Evolutionary conservation across 768 basidiomycete genomes (phyloP).

Genomic region (Holtermanniella nyarrowii): DNA sequence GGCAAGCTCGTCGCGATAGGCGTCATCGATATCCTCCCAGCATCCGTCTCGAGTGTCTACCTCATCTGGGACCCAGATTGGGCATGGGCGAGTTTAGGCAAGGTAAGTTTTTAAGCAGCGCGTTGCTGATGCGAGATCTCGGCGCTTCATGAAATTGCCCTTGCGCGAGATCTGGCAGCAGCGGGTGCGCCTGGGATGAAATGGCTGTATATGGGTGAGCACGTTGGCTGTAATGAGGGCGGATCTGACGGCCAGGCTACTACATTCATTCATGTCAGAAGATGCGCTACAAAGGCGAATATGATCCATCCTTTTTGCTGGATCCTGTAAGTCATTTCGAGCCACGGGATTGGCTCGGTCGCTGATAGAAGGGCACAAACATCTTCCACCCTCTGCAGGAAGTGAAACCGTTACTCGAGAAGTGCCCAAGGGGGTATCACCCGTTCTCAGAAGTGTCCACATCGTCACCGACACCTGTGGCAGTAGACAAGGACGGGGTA

Average conservation of each 20-base stretch:
- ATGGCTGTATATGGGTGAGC: constrained; percentile 77
- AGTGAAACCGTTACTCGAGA: constrained; percentile 56
- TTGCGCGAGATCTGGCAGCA: constrained; percentile 63
- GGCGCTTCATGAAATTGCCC: constrained; percentile 69
- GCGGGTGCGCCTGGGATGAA: constrained; percentile 57
- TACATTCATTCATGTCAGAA: constrained; percentile 88
- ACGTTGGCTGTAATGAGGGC: neutral
- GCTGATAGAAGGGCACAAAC: constrained; percentile 55
- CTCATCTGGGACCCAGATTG: constrained; percentile 66
- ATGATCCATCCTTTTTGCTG: constrained; percentile 70
- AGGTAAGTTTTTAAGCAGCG: constrained; percentile 7
- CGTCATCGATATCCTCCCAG: constrained; percentile 80
- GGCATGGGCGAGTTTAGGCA: constrained; percentile 41
- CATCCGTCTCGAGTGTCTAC: constrained; percentile 72
- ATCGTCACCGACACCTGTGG: neutral
- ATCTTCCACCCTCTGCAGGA: constrained; percentile 60
- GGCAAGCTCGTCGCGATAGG: constrained; percentile 71
- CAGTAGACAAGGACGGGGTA: too few relatives aligned
- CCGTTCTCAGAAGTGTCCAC: constrained; percentile 49
- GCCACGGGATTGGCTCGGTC: neutral
- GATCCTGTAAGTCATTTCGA: constrained; percentile 57
- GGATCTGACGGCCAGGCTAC: constrained; percentile 51
- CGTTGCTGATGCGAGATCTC: constrained; percentile 50
- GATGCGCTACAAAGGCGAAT: constrained; percentile 95
- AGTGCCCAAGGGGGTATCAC: constrained; percentile 41